Evolutionary conservation across 345 rosid genomes (phyloP).

Genomic region (Garcia nutans): DNA sequence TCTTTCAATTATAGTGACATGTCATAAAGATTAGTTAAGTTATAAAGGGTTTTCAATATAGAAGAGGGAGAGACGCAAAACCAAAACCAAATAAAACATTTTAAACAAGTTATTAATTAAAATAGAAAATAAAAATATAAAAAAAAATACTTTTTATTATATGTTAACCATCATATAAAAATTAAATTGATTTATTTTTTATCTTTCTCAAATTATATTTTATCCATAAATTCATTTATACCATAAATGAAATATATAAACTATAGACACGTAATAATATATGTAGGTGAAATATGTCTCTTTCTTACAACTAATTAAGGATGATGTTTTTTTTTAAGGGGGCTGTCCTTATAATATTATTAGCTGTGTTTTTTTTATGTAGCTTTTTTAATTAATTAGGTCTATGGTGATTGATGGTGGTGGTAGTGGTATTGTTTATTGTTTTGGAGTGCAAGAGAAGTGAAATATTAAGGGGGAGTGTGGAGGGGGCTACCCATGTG

Average conservation of each 20-base stretch:
- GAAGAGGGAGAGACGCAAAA: constrained; percentile 6
- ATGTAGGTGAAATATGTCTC: constrained; percentile 8
- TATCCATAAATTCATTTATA: too few relatives aligned
- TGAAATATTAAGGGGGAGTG: constrained; percentile 14
- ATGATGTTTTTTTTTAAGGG: background rate
- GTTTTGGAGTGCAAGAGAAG: constrained; percentile 34
- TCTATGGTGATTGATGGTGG: background rate
- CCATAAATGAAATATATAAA: too few relatives aligned
- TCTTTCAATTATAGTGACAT: background rate
- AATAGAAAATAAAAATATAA: background rate
- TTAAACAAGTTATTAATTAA: background rate
- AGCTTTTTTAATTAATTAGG: background rate
- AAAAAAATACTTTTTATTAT: too few relatives aligned
- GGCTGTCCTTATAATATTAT: too few relatives aligned
- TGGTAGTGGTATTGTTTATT: constrained; percentile 7
- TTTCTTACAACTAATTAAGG: constrained; percentile 5
- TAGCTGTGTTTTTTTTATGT: background rate
- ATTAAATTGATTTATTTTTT: too few relatives aligned
- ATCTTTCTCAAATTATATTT: too few relatives aligned
- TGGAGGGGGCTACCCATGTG: constrained; percentile 46
- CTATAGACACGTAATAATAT: too few relatives aligned
- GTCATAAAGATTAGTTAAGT: background rate
- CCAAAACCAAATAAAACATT: background rate
- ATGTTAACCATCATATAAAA: too few relatives aligned
- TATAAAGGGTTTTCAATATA: background rate